Base-by-base conservation (phyloP, 352 stramenopile genomes). In the Blastocystis sp. region DNA sequence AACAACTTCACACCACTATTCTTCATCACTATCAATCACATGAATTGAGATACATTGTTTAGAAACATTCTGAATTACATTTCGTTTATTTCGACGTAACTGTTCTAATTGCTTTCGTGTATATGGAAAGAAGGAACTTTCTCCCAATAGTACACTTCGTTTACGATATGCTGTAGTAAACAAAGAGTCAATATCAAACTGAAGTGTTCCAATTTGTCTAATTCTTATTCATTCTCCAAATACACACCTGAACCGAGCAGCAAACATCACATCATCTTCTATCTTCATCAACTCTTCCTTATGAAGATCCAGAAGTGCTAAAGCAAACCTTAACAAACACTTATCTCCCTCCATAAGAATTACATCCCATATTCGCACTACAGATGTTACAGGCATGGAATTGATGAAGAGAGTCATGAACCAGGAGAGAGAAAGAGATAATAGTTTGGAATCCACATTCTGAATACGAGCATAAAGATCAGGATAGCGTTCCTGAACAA, bases 321-420 rank as follows among this genome's bases (percentile, higher is more conserved):
- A 27, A 12, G 52, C 71, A 3, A 83, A 46, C 7, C 71, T 4
- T 39, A 83, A 24, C 35, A 83, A 9, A 42, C 16, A 42, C 57
- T 83, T 83, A 32, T 83, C 71, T 77, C 71, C 71, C 57, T 83
- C 71, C 42, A 83, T 19, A 1, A 83, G 24, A 46, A 83, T 61
- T 27, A 83, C 71, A 29, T 83, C 71, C 71, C 71, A 83, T 21
- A 83, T 5, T n/a, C 71, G 52, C 71, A 59, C 57, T 2, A 69
- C 71, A 6, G 71, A 66, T 27, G 35, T 56, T 9, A 59, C 37
- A 2, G 71, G 71, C 11, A 83, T n/a, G 6, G 3, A 29, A 19
- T 83, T 69, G 32, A 83, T 69, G 57, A 69, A 83, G 4, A 69
- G 14, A 12, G 43, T 46, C 29, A 83, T 83, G 19, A 83, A 83